Percentiles rank a stretch among this genome's conserved stretches.
phyloP scores from a whole-genome alignment of 1,284 basidiomycete genomes.

The Ganoderma boninense region DNA sequence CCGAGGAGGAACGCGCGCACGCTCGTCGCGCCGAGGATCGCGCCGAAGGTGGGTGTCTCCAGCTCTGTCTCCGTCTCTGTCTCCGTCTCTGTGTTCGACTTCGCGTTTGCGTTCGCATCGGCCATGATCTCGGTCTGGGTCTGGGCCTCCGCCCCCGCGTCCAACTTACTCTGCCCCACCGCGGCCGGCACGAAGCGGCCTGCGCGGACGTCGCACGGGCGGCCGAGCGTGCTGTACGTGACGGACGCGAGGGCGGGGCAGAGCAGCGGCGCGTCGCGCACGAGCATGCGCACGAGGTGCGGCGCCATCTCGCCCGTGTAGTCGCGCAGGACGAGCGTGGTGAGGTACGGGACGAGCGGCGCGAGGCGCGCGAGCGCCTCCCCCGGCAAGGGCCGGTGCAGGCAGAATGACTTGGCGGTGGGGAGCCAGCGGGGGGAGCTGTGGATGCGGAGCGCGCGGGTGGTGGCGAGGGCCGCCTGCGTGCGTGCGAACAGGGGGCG shows the following conservation, averaged over 20 bases:
- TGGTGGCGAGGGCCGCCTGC: not conserved
- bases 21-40: not conserved
- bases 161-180: no score
- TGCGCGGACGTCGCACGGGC: not conserved
- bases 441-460: constrained; percentile 5
- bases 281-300: constrained; percentile 6
- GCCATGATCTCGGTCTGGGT: no score
- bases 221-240: constrained; percentile 6
- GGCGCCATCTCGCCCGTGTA: not conserved
- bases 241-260: constrained; percentile 8
- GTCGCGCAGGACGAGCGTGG: constrained; percentile 14
- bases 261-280: not conserved
- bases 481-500: not conserved
- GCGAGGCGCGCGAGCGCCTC: not conserved
- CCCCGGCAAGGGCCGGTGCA: not conserved
- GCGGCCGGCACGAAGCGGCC: not conserved
- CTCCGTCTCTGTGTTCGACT: no score
- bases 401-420: not conserved
- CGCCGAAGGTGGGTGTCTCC: not conserved
- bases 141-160: no score
- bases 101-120: no score
- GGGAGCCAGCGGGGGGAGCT: not conserved
- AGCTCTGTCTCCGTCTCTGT: no score
- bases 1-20: not conserved
- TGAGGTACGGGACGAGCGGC: constrained; percentile 1